phyloP scores from a whole-genome alignment of 306 rosid species.

The Trifolium dubium region DNA sequence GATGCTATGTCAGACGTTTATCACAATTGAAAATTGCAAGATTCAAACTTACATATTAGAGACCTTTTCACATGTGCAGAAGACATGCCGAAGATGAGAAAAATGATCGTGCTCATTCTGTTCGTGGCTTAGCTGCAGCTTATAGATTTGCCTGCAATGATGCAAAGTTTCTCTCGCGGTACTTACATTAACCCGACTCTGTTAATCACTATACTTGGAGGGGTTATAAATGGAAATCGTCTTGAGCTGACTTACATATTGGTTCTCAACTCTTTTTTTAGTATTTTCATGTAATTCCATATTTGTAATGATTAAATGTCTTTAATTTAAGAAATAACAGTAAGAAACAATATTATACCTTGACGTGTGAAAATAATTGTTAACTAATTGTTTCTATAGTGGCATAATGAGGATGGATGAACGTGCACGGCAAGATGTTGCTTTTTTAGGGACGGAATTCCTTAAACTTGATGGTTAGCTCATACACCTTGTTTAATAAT shows the following conservation, averaged over 20 bases:
- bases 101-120: constrained; percentile 46
- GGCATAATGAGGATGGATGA: constrained; percentile 93
- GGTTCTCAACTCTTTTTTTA: constrained; percentile 7
- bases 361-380: constrained; percentile 25
- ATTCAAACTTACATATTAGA: constrained; percentile 39
- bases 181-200: constrained; percentile 42
- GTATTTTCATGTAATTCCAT: constrained; percentile 30
- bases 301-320: constrained; percentile 8
- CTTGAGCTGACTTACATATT: constrained; percentile 31
- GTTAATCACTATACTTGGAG: neutral
- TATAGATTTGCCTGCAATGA: constrained; percentile 75
- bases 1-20: neutral
- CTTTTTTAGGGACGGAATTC: constrained; percentile 83
- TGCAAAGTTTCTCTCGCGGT: constrained; percentile 92
- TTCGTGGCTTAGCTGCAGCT: constrained; percentile 73
- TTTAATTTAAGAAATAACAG: constrained; percentile 22
- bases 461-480: constrained; percentile 88
- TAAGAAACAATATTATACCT: constrained; percentile 8
- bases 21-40: constrained; percentile 13
- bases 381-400: constrained; percentile 56
- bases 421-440: constrained; percentile 85
- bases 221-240: constrained; percentile 10
- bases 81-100: constrained; percentile 56
- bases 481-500: constrained; percentile 26
- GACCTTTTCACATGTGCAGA: constrained; percentile 48